Evolutionary conservation across 352 stramenopile genomes (phyloP), one percentile per base, ranked within the genome.

Genomic region (Globisporangium irregulare): DNA sequence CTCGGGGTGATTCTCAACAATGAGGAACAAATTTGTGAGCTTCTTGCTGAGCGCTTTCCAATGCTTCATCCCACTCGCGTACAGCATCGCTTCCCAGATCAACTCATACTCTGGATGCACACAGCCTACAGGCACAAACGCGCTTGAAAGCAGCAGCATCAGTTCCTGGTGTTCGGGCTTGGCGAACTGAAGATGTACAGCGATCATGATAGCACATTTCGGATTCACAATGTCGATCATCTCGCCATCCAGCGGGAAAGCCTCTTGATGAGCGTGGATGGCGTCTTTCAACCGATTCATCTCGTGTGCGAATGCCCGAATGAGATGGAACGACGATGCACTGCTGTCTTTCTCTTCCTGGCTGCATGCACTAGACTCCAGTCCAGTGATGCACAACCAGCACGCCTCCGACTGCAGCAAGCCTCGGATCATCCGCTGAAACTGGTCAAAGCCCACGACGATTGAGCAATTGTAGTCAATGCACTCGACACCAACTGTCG

Each of bases 241-340:
- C 1, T 63, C 59, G 15, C 77, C 77, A 32, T 85, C 79, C 6
- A 87, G 32, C 14, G 70, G 48, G 25, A 86, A 70, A 1, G 59
- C 48, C 3, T 78, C 69, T 46, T 86, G 70, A 3, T 70, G 67
- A 4, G 75, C 70, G 55, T 78, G 72, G 32, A 90, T 59, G 0
- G 73, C 79, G 67, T 87, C 80, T 53, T 75, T 69, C 8, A 89
- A 68, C 10, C 80, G 79, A n/a, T 48, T 73, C 32, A 89, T 85
- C 56, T 87, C 78, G 29, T 76, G 53, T 10, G 74, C 67, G 32
- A 90, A 77, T 46, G 78, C 32, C 1, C 65, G 62, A 10, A 89
- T 18, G 55, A 81, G 64, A 12, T 61, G 72, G 27, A 76, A 51
- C 14, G 29, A 55, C 48, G 48, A 29, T 2, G 32, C 32, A 15